Evolutionary conservation across 371 early-diverging fungal species (phyloP).

Genomic region (Umbelopsis sp.): DNA sequence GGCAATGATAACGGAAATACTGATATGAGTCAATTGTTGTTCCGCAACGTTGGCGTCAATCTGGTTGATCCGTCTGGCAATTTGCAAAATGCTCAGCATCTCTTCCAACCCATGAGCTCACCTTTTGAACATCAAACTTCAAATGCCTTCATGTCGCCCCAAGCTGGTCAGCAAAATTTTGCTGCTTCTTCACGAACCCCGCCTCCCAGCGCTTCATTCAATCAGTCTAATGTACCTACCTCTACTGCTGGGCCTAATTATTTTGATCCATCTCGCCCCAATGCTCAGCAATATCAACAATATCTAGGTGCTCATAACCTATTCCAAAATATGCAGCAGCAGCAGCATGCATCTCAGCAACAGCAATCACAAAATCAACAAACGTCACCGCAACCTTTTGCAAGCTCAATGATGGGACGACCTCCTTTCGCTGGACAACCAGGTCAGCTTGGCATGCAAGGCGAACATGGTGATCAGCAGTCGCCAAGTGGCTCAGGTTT

Average conservation of each 20-base stretch:
- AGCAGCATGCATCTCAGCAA: neutral
- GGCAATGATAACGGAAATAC: conserved; percentile 15
- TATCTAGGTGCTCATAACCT: conserved; percentile 1
- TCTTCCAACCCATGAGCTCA: conserved; percentile 16
- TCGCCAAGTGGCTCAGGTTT: conserved; percentile 18
- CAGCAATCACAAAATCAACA: conserved; percentile 18
- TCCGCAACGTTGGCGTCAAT: conserved; percentile 35
- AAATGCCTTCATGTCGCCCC: neutral
- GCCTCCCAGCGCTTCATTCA: neutral
- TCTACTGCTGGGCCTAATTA: conserved; percentile 12
- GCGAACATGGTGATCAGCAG: conserved; percentile 8
- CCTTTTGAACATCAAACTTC: neutral
- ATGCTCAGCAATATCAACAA: conserved; percentile 11
- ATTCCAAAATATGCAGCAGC: conserved; percentile 21
- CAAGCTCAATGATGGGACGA: conserved; percentile 10
- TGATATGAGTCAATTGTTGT: conserved; percentile 33
- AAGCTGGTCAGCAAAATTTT: neutral
- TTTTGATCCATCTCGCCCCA: neutral
- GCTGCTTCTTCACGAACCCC: neutral
- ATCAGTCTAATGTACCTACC: conserved; percentile 5
- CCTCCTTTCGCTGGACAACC: conserved; percentile 16
- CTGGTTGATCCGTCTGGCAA: conserved; percentile 3
- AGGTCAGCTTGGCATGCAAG: neutral
- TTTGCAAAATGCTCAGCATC: conserved; percentile 5
- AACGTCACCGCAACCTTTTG: conserved; percentile 18